phyloP scores from a whole-genome alignment of 2,329 filamentous ascomycete genomes.

The Cytospora leucostoma region DNA sequence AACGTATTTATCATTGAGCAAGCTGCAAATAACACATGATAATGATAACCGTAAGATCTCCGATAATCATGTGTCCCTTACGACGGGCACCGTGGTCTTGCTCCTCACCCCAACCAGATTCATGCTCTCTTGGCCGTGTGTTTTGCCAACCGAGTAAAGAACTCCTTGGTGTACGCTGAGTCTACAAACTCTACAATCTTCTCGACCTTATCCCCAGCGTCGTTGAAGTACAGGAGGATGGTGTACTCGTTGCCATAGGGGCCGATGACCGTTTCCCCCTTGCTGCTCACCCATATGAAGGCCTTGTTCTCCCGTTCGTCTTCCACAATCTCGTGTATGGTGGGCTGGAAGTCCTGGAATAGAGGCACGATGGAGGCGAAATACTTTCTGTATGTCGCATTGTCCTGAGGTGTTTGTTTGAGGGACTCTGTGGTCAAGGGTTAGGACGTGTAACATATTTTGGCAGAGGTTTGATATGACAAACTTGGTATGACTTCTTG shows the following conservation, averaged over 20 bases:
- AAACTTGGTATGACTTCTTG: slow-evolving; percentile 12
- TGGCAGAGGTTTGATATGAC: background rate
- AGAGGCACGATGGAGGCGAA: slow-evolving; percentile 10
- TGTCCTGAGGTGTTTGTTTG: slow-evolving; percentile 6
- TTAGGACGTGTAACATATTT: background rate
- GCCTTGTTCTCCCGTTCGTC: slow-evolving; percentile 31
- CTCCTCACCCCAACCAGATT: background rate
- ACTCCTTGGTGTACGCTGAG: slow-evolving; percentile 1
- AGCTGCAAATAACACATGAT: too few relatives aligned
- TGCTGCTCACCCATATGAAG: slow-evolving; percentile 28
- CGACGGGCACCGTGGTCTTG: too few relatives aligned
- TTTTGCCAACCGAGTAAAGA: slow-evolving; percentile 2
- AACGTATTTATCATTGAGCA: too few relatives aligned
- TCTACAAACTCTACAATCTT: slow-evolving; percentile 16
- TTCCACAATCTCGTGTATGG: slow-evolving; percentile 19
- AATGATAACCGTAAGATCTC: too few relatives aligned
- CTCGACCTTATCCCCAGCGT: slow-evolving; percentile 28
- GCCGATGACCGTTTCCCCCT: slow-evolving; percentile 27
- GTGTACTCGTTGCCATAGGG: slow-evolving; percentile 32
- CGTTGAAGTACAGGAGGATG: slow-evolving; percentile 30
- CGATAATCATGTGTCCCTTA: too few relatives aligned
- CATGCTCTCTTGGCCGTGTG: background rate
- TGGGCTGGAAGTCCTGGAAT: slow-evolving; percentile 15
- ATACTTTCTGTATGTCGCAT: slow-evolving; percentile 3
- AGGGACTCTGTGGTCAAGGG: slow-evolving; percentile 3